Conservation (phyloP, 495 filamentous ascomycete genomes). For the Schizothecium vesticola region DNA sequence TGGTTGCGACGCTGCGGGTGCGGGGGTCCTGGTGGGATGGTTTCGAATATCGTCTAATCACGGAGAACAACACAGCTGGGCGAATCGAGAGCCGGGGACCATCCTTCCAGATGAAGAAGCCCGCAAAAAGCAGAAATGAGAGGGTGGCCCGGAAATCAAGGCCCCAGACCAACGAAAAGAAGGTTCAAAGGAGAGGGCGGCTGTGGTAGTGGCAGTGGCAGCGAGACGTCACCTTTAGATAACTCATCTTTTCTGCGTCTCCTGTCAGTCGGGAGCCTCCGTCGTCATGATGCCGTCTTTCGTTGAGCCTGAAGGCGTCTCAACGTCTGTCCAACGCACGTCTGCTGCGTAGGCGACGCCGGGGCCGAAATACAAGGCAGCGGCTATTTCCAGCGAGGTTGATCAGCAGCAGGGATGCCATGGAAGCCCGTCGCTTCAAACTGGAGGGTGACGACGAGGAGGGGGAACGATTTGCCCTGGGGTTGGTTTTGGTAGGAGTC, state of each 20-base stretch:
- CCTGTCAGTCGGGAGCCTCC: slow-evolving; percentile 1
- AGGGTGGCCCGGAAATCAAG: slow-evolving; percentile 17
- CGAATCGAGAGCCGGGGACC: slow-evolving; percentile 24
- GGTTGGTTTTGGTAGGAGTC: not conserved
- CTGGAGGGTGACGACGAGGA: not conserved
- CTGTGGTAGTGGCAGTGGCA: not conserved
- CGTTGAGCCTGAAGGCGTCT: slow-evolving; percentile 20
- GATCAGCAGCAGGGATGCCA: slow-evolving; percentile 43
- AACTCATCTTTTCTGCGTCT: slow-evolving; percentile 7
- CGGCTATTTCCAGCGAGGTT: slow-evolving; percentile 43
- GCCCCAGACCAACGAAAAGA: slow-evolving; percentile 15
- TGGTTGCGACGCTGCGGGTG: slow-evolving; percentile 4
- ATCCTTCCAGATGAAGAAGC: slow-evolving; percentile 13
- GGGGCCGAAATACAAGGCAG: slow-evolving; percentile 28
- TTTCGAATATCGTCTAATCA: slow-evolving; percentile 31
- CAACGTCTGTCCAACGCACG: slow-evolving; percentile 3
- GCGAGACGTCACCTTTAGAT: slow-evolving; percentile 28
- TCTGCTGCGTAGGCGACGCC: slow-evolving; percentile 6
- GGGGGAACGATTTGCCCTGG: not conserved
- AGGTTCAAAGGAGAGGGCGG: slow-evolving; percentile 5
- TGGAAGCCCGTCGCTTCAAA: slow-evolving; percentile 10
- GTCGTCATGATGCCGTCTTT: slow-evolving; percentile 1
- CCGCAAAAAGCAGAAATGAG: slow-evolving; percentile 7
- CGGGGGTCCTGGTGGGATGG: slow-evolving; percentile 15
- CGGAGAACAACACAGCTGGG: slow-evolving; percentile 18